phyloP scores from a whole-genome alignment of 177 flowering plant genomes.

The Vitis hybrid region DNA sequence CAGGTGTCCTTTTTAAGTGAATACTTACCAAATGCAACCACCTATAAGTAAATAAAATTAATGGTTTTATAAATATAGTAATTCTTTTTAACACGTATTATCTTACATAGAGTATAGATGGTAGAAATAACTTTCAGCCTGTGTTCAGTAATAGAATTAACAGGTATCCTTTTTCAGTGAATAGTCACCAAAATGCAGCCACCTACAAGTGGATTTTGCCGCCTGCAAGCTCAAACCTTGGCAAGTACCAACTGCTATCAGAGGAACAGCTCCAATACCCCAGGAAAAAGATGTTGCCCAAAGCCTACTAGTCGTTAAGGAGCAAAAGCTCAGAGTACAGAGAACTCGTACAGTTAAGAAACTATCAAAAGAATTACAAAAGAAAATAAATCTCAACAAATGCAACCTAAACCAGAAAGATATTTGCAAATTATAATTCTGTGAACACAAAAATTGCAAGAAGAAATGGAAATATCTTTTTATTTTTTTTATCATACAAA shows the following conservation, averaged over 20 bases:
- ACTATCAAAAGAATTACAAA: background rate
- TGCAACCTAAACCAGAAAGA: background rate
- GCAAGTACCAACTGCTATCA: slow-evolving; percentile 19
- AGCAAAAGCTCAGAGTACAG: slow-evolving; percentile 8
- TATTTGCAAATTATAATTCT: background rate
- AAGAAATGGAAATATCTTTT: no score
- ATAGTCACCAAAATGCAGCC: background rate
- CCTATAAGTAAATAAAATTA: no score
- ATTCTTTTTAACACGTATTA: no score
- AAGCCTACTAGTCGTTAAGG: slow-evolving; percentile 47
- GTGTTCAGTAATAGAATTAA: no score
- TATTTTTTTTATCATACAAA: no score
- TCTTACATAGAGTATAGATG: no score
- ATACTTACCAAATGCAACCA: no score
- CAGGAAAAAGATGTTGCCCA: slow-evolving; percentile 14
- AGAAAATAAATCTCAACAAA: background rate
- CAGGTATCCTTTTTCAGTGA: no score
- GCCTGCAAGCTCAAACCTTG: slow-evolving; percentile 25
- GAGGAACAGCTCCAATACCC: slow-evolving; percentile 29
- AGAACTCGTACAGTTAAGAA: background rate
- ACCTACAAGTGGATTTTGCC: slow-evolving; percentile 7
- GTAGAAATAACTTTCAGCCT: no score
- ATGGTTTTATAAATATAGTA: no score
- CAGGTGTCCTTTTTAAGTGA: no score
- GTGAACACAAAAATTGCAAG: no score